These are phyloP conservation scores for Phytomonas francai DNA, from an alignment of 208 protist genomes.

Conservation along the genomic window DNA sequence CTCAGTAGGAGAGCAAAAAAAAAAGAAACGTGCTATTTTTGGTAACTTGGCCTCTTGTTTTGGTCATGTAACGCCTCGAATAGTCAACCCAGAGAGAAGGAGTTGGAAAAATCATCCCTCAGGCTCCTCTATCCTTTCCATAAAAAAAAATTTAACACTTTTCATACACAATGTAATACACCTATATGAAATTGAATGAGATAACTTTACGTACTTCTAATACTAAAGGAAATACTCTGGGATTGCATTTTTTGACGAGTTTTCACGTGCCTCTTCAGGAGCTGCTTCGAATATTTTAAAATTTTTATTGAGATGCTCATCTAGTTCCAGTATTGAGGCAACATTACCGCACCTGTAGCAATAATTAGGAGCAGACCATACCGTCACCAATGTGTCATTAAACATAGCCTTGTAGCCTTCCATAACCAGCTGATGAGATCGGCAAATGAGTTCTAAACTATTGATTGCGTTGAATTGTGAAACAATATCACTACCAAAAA, in stretches of 20 bases:
- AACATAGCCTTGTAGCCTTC: conserved; percentile 95
- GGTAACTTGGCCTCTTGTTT: neutral
- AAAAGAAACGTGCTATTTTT: conserved; percentile 6
- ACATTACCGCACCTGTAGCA: conserved; percentile 98
- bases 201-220: conserved; percentile 12
- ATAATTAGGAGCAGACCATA: conserved; percentile 96
- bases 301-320: conserved; percentile 96
- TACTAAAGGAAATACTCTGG: conserved; percentile 78
- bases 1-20: conserved; percentile 14
- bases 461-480: conserved; percentile 92
- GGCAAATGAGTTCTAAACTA: conserved; percentile 90
- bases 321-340: conserved; percentile 96
- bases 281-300: conserved; percentile 99
- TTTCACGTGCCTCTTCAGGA: conserved; percentile 89
- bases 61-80: neutral
- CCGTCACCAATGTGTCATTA: conserved; percentile 91
- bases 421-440: conserved; percentile 95
- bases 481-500: conserved; percentile 98
- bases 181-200: conserved; percentile 1
- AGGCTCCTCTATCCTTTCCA: neutral
- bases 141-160: conserved; percentile 3
- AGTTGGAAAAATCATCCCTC: neutral
- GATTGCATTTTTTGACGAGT: conserved; percentile 45
- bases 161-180: conserved; percentile 3
- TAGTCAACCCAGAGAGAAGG: conserved; percentile 7